Conservation (phyloP, 2,329 filamentous ascomycete genomes). For the Botrytis deweyae region DNA sequence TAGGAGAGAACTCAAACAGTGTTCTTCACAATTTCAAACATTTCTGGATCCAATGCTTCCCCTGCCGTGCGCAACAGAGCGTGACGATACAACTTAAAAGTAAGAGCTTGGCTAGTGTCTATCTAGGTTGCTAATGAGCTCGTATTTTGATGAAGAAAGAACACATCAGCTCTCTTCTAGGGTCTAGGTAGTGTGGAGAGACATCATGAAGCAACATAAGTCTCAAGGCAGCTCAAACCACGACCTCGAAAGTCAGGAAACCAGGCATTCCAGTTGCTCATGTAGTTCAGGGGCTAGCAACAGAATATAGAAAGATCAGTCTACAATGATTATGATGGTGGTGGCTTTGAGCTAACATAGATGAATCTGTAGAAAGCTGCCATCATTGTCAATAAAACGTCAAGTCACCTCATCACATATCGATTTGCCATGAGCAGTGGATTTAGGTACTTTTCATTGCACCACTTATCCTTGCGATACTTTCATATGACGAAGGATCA, state of each 20-base stretch:
- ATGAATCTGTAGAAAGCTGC: neutral
- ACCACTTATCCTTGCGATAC: neutral
- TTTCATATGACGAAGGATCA: neutral
- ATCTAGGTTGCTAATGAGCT: neutral
- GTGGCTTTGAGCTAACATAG: neutral
- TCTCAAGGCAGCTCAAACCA: no score
- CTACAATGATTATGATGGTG: neutral
- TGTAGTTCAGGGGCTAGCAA: neutral
- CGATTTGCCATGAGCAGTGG: neutral
- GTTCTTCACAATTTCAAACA: no score
- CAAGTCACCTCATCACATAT: neutral
- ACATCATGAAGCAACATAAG: no score
- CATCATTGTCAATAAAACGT: neutral
- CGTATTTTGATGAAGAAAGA: neutral
- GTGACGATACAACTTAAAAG: neutral
- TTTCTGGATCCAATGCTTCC: neutral
- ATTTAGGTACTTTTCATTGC: neutral
- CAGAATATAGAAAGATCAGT: no score
- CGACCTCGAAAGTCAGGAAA: no score
- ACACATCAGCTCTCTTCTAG: neutral
- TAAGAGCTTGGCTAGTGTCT: neutral
- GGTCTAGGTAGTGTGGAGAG: neutral
- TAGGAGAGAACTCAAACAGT: no score
- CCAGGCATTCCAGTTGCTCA: no score
- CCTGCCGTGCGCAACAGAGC: neutral